Percentiles rank a stretch among this genome's conserved stretches.
Conservation (phyloP, 495 filamentous ascomycete species). For the Penicillium riverlandense region DNA sequence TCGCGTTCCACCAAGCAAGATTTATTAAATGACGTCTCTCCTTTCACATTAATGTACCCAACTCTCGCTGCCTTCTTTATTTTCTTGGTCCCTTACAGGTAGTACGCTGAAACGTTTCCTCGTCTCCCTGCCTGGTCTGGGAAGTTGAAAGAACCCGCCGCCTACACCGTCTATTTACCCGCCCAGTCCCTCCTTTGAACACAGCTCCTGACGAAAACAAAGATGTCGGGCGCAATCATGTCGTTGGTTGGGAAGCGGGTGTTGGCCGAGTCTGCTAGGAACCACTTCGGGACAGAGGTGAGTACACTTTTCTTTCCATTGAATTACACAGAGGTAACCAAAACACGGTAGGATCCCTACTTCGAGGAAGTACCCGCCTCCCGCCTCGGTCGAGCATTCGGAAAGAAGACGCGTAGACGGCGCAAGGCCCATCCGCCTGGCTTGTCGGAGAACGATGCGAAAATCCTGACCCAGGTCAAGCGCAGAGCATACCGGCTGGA, state of each 20-base stretch:
- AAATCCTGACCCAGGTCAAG: conserved; percentile 74
- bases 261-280: conserved; percentile 55
- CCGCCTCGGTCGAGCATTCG: conserved; percentile 51
- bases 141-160: no score
- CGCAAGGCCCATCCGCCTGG: conserved; percentile 64
- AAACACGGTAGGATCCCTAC: conserved; percentile 53
- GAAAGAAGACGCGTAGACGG: conserved; percentile 55
- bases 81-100: no score
- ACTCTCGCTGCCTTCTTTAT: no score
- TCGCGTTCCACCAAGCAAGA: no score
- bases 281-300: conserved; percentile 64
- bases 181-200: no score
- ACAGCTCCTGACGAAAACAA: conserved; percentile 1
- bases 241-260: conserved; percentile 59
- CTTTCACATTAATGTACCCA: no score
- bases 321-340: no score
- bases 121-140: no score
- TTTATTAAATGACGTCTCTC: no score
- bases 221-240: conserved; percentile 46
- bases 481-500: conserved; percentile 76
- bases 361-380: conserved; percentile 65
- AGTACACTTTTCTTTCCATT: conserved; percentile 9
- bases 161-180: no score
- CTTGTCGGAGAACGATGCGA: conserved; percentile 70
- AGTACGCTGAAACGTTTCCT: no score